Evolutionary conservation across 176 grass and related monocot genomes (phyloP).

Genomic region (Tillandsia leiboldiana): DNA sequence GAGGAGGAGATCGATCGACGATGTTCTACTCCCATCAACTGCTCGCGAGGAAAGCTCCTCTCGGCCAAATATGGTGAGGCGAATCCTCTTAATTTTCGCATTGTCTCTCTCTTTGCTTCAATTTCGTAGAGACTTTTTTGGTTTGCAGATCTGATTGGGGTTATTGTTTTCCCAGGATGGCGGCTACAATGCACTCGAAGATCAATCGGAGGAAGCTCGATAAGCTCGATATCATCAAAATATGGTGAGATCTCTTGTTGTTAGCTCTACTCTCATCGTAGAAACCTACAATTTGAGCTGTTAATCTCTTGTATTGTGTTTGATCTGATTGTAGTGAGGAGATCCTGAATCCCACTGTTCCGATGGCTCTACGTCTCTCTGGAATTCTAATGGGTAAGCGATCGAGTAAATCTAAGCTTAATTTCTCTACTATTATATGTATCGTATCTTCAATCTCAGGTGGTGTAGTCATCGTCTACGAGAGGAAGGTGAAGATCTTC

Average conservation of each 20-base stretch:
- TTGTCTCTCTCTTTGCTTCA: not conserved
- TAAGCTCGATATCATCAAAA: slow-evolving; percentile 87
- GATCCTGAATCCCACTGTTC: slow-evolving; percentile 83
- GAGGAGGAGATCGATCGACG: not conserved
- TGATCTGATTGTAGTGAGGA: slow-evolving; percentile 47
- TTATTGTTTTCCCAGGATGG: slow-evolving; percentile 55
- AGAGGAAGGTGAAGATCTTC: slow-evolving; percentile 87
- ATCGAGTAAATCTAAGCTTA: not conserved
- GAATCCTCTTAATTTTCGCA: slow-evolving; percentile 1
- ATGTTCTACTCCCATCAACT: slow-evolving; percentile 99
- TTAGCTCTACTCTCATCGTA: not conserved
- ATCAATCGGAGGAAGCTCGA: slow-evolving; percentile 73
- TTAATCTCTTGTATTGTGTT: not conserved
- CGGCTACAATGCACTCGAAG: slow-evolving; percentile 73
- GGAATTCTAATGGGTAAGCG: slow-evolving; percentile 88
- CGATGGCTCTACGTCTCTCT: slow-evolving; percentile 87
- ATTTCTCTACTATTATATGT: not conserved
- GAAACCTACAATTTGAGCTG: not conserved
- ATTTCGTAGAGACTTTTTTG: not conserved
- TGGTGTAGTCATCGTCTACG: slow-evolving; percentile 87
- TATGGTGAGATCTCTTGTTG: slow-evolving; percentile 38
- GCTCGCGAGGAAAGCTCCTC: slow-evolving; percentile 72
- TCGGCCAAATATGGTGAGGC: slow-evolving; percentile 86
- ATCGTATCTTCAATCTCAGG: slow-evolving; percentile 28
- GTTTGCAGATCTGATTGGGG: not conserved